phyloP scores from a whole-genome alignment of 371 early-diverging fungal genomes.

The Apophysomyces variabilis region DNA sequence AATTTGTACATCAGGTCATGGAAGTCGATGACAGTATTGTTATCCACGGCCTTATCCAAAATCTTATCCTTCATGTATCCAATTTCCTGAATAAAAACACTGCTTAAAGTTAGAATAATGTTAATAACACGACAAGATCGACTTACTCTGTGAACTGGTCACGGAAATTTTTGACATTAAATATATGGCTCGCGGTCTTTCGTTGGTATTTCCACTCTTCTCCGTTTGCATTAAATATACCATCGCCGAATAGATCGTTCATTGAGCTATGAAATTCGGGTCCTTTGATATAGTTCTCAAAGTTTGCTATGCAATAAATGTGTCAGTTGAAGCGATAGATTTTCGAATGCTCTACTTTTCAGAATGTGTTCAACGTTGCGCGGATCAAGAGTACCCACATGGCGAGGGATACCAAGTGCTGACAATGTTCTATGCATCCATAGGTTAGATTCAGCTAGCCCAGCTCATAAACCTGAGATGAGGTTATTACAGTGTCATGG shows the following conservation, averaged over 20 bases:
- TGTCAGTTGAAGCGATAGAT: not conserved
- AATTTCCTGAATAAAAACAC: conserved; percentile 59
- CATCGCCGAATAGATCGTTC: conserved; percentile 41
- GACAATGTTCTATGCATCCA: conserved; percentile 25
- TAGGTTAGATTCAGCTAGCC: not conserved
- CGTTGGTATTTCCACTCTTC: conserved; percentile 42
- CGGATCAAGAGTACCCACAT: conserved; percentile 47
- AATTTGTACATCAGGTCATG: conserved; percentile 56
- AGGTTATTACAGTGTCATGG: conserved; percentile 27
- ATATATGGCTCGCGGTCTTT: conserved; percentile 49
- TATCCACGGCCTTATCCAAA: conserved; percentile 39
- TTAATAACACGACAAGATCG: not conserved
- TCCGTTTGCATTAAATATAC: conserved; percentile 76
- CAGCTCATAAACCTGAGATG: not conserved
- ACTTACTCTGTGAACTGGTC: conserved; percentile 53
- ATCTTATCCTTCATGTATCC: conserved; percentile 33
- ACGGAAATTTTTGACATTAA: conserved; percentile 55
- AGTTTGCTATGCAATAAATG: conserved; percentile 29
- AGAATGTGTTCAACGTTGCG: conserved; percentile 45
- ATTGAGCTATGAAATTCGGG: conserved; percentile 33
- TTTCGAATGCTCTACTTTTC: conserved; percentile 24
- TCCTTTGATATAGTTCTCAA: conserved; percentile 52
- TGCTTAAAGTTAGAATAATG: conserved; percentile 3
- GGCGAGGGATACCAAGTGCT: conserved; percentile 34
- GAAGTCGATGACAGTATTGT: conserved; percentile 41